Conservation (phyloP, 352 stramenopile genomes). For the Phytophthora lateralis region DNA sequence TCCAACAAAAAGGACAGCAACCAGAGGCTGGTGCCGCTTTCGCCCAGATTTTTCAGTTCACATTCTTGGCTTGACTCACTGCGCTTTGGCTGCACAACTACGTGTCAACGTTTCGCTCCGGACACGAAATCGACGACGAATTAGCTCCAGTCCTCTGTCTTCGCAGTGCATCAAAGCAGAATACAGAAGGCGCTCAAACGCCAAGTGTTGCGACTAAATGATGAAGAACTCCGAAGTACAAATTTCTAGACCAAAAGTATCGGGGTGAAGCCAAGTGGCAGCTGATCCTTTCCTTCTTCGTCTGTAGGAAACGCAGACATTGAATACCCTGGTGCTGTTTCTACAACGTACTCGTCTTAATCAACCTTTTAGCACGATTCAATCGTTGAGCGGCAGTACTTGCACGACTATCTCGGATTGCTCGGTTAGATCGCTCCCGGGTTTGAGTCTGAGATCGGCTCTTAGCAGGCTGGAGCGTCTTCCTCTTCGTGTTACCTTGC, state of each 20-base stretch:
- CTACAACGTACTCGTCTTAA: neutral
- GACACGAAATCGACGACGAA: conserved; percentile 4
- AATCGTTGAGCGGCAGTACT: neutral
- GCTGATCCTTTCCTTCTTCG: no score
- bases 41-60: conserved; percentile 38
- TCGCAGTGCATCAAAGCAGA: conserved; percentile 31
- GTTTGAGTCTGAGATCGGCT: neutral
- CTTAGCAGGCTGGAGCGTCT: neutral
- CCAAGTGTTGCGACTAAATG: conserved; percentile 27
- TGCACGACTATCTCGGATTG: neutral
- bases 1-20: conserved; percentile 30
- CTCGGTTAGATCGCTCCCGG: neutral
- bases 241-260: neutral
- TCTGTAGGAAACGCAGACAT: no score
- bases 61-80: conserved; percentile 23
- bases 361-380: neutral
- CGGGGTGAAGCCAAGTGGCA: conserved; percentile 10
- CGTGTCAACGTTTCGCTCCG: conserved; percentile 26
- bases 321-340: conserved; percentile 2
- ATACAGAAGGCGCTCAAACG: conserved; percentile 28
- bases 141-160: neutral
- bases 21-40: conserved; percentile 27
- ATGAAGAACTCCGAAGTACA: conserved; percentile 10
- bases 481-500: conserved; percentile 4
- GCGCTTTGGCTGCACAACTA: conserved; percentile 26